phyloP scores from a whole-genome alignment of 2,329 filamentous ascomycete genomes.

The Escovopsis sp. region DNA sequence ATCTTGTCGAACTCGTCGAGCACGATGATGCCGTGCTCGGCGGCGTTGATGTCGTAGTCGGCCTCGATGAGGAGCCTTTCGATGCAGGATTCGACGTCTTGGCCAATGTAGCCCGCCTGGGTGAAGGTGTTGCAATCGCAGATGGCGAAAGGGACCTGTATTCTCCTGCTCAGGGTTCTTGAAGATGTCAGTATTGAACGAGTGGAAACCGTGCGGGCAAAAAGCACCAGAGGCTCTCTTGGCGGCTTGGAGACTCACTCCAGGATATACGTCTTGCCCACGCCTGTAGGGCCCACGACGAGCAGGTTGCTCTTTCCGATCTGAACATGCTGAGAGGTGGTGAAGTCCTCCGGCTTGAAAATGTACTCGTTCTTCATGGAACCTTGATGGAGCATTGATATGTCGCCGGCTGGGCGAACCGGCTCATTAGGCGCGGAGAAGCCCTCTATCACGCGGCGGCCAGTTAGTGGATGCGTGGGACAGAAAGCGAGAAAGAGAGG shows the following conservation, averaged over 20 bases:
- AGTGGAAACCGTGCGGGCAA: neutral
- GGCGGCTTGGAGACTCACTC: conserved; percentile 28
- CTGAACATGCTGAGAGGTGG: conserved; percentile 38
- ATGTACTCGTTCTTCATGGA: conserved; percentile 28
- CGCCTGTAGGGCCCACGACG: conserved; percentile 79
- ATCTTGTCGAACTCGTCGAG: conserved; percentile 98
- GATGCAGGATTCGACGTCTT: conserved; percentile 93
- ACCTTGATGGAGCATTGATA: conserved; percentile 15
- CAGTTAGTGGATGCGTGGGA: neutral
- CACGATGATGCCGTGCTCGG: conserved; percentile 87
- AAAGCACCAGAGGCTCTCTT: too few species aligned
- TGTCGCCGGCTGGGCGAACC: conserved; percentile 25
- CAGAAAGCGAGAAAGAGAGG: neutral
- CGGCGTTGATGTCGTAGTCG: conserved; percentile 71
- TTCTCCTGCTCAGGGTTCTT: conserved; percentile 75
- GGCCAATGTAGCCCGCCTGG: conserved; percentile 92
- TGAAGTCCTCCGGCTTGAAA: conserved; percentile 32
- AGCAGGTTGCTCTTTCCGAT: conserved; percentile 95
- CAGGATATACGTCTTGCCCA: conserved; percentile 91
- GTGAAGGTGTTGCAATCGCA: conserved; percentile 94
- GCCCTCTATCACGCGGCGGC: conserved; percentile 29
- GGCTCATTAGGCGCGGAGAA: conserved; percentile 36
- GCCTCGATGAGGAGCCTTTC: conserved; percentile 79
- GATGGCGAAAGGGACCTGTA: conserved; percentile 93
- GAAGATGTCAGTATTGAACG: conserved; percentile 8